Base-by-base conservation (phyloP, 768 basidiomycete species). In the Suillus spraguei region DNA sequence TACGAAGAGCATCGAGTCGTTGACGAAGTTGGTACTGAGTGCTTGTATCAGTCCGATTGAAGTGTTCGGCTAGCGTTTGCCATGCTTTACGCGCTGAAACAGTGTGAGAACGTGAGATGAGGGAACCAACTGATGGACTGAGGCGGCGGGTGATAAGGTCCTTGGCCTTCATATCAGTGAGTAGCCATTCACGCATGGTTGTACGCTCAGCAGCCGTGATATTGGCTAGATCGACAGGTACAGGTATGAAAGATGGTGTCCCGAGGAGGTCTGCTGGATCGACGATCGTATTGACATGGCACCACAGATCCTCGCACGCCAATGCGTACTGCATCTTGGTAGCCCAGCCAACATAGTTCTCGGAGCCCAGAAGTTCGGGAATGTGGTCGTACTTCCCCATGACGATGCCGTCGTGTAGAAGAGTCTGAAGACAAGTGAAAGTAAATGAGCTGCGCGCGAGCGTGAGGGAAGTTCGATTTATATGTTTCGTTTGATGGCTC, bases 331-430 rank as follows among this genome's bases (percentile, higher is more conserved):
- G 49, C 24, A 66, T 66, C 1, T 66, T 54, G 2, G 20, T 6
- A 0, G 5, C 0, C 67, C 49, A 68, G 3, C 49, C 58, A 0
- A 17, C 4, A 14, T 60, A 66, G 9, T 49, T 64, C 0, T 61
- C 60, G 0, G 49, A 1, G 0, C 67, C 63, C 0, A 13, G 50
- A 0, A 66, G n/a, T 4, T 66, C 50, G 1, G 54, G 58, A n/a
- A 68, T 68, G 8, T 68, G 63, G 11, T 68, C 46, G 16, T 50
- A 59, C 58, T 67, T 67, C 2, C 28, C 55, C 28, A 60, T 65
- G 28, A 22, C 28, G 41, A 42, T 42, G 8, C 41, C 41, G n/a
- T 1, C 11, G n/a, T n/a, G n/a, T 11, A 11, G 10, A 11, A 38
- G 10, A 8, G 36, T 11, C 1, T 11, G 1, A 38, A 38, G 8